Evolutionary conservation across 495 filamentous ascomycete species (phyloP).

Genomic region (Arthonia radiata): DNA sequence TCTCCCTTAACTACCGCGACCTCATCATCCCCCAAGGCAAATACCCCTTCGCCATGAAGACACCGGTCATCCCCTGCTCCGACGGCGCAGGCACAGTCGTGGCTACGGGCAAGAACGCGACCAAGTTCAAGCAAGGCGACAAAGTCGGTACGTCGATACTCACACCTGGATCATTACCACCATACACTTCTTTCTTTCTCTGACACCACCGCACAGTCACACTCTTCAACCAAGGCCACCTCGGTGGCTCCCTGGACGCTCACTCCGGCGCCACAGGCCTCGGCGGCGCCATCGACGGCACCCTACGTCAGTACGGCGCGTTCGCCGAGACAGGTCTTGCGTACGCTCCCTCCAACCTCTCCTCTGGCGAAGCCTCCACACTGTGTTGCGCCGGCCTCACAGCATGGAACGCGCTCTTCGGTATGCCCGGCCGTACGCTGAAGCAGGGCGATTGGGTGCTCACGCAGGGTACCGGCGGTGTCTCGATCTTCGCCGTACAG

Average conservation of each 20-base stretch:
- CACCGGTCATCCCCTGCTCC: constrained; percentile 42
- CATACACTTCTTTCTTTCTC: too few relatives aligned
- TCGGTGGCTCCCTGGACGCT: constrained; percentile 28
- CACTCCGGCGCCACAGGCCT: constrained; percentile 27
- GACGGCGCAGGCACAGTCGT: constrained; percentile 57
- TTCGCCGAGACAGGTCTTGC: constrained; percentile 51
- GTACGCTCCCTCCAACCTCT: constrained; percentile 33
- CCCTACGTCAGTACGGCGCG: constrained; percentile 42
- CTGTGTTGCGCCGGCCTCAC: constrained; percentile 53
- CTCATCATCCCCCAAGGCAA: constrained; percentile 47
- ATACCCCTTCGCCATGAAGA: constrained; percentile 36
- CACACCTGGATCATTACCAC: too few relatives aligned
- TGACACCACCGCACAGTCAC: too few relatives aligned
- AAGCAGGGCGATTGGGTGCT: constrained; percentile 47
- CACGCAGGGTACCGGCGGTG: constrained; percentile 63
- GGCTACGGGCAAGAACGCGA: constrained; percentile 40
- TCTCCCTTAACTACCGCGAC: constrained; percentile 67
- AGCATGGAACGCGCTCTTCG: constrained; percentile 65
- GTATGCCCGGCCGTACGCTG: constrained; percentile 27
- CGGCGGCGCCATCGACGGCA: constrained; percentile 47
- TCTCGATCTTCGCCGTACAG: constrained; percentile 55
- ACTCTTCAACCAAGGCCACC: constrained; percentile 58
- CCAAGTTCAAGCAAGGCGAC: constrained; percentile 43
- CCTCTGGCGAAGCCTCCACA: constrained; percentile 36
- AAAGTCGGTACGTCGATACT: too few relatives aligned